Conservation (phyloP, 495 filamentous ascomycete species). For the Acidomyces sp. region DNA sequence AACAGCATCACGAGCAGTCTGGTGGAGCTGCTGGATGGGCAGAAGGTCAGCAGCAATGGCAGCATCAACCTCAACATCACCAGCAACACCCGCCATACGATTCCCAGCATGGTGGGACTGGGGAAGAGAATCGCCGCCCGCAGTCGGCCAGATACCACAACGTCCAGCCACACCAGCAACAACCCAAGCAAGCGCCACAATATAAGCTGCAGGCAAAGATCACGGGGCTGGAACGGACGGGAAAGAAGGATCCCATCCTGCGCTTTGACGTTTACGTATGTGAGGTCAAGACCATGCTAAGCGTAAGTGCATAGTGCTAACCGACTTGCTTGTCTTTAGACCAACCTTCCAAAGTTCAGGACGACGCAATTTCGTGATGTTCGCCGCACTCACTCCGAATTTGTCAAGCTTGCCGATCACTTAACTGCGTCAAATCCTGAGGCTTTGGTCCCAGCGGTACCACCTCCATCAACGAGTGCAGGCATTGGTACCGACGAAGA, state of each 20-base stretch:
- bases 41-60: conserved; percentile 9
- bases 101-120: neutral
- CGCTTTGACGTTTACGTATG: conserved; percentile 89
- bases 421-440: conserved; percentile 92
- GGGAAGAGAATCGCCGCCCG: conserved; percentile 17
- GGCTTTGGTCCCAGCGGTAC: conserved; percentile 92
- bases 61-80: conserved; percentile 10
- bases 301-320: conserved; percentile 1
- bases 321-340: conserved; percentile 38
- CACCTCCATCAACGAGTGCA: conserved; percentile 77
- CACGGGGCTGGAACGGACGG: conserved; percentile 79
- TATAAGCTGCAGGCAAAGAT: conserved; percentile 81
- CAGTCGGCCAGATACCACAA: conserved; percentile 16
- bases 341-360: conserved; percentile 91
- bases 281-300: neutral
- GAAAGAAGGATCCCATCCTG: conserved; percentile 88
- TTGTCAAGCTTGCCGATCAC: conserved; percentile 86
- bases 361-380: conserved; percentile 98
- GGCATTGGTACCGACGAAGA: conserved; percentile 96
- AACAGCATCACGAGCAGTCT: too few species aligned
- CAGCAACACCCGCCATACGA: conserved; percentile 2
- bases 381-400: conserved; percentile 87
- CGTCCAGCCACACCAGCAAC: conserved; percentile 7
- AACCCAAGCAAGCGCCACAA: conserved; percentile 7
- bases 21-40: conserved; percentile 2